Evolutionary conservation across 371 early-diverging fungal genomes (phyloP).

Genomic region (Umbelopsis sp.): DNA sequence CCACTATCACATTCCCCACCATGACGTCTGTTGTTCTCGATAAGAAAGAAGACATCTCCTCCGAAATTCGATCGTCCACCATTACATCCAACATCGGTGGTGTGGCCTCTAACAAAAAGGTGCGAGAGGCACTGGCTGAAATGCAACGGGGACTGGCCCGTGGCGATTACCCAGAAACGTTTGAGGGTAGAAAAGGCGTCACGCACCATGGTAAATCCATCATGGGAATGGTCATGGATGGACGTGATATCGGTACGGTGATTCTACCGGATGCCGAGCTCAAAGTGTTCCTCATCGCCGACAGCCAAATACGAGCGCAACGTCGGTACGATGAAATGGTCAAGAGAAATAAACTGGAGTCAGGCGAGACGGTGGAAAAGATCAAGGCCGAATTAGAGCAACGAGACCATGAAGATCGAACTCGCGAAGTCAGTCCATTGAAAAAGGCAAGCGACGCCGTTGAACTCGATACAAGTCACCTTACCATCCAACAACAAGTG

Average conservation of each 20-base stretch:
- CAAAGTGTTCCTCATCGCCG: conserved; percentile 87
- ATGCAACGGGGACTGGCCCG: conserved; percentile 59
- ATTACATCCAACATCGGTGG: conserved; percentile 70
- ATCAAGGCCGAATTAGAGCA: conserved; percentile 65
- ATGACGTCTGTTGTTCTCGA: conserved; percentile 26
- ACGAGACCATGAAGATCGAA: conserved; percentile 82
- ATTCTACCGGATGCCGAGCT: conserved; percentile 90
- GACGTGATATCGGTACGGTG: conserved; percentile 91
- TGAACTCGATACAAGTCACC: conserved; percentile 77
- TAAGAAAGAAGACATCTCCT: conserved; percentile 67
- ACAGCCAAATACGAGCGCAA: conserved; percentile 74
- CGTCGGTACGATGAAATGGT: conserved; percentile 74
- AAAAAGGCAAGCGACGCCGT: conserved; percentile 82
- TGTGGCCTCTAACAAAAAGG: conserved; percentile 69
- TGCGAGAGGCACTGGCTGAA: conserved; percentile 66
- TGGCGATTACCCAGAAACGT: conserved; percentile 29
- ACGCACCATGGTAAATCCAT: conserved; percentile 20
- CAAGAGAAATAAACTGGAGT: conserved; percentile 22
- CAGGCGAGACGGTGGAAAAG: conserved; percentile 48
- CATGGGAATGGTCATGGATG: conserved; percentile 90
- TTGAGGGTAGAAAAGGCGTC: conserved; percentile 15
- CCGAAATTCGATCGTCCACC: conserved; percentile 62
- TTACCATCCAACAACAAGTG: conserved; percentile 81
- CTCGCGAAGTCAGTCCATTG: conserved; percentile 79
- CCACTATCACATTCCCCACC: conserved; percentile 19